Evolutionary conservation across 176 grass and related monocot genomes (phyloP), one percentile per base, ranked within the genome.

Genomic region (Cymbopogon citratus): DNA sequence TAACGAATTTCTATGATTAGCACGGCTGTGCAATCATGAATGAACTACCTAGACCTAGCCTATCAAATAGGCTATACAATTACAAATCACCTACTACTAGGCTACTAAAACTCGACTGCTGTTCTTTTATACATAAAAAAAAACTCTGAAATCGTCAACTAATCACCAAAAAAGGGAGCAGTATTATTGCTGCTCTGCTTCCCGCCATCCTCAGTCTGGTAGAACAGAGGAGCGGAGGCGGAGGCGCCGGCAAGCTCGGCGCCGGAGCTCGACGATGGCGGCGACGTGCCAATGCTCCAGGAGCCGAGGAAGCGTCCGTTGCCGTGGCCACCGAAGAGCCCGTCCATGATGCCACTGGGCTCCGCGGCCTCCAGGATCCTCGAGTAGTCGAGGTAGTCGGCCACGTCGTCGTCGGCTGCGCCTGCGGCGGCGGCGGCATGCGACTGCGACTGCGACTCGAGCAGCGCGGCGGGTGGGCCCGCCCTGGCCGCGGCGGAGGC

Each of bases 371-470:
- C 75, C 6, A 88, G 71, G 2, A 94, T 77, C 79, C 41, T 86
- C 7, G 86, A 86, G 79, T 84, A 88, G 3, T 94, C 88, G 23
- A 84, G 12, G 72, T 75, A 89, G 48, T 88, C 79, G 36, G 81
- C 76, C 72, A 61, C 27, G 39, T 8, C 73, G 63, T 3, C 57
- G n/a, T 3, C 57, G n/a, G 0, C 38, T 15, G 3, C 40, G 18
- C 6, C 31, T 33, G 61, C 45, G 45, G 13, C 13, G 2, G 9
- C 31, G 33, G 61, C 5, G 45, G 14, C 45, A 4, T 48, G 41
- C n/a, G n/a, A n/a, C 59, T 61, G 74, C 39, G 71, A 29, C 69
- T 86, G 88, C 28, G 84, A 90, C 79, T 86, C 88, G 5, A 90
- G 74, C 36, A 90, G 68, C 28, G 74, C 61, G 0, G 83, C 83